These are phyloP conservation scores for Eimeria praecox DNA, from an alignment of 169 alveolate genomes.

Conservation along the genomic window DNA sequence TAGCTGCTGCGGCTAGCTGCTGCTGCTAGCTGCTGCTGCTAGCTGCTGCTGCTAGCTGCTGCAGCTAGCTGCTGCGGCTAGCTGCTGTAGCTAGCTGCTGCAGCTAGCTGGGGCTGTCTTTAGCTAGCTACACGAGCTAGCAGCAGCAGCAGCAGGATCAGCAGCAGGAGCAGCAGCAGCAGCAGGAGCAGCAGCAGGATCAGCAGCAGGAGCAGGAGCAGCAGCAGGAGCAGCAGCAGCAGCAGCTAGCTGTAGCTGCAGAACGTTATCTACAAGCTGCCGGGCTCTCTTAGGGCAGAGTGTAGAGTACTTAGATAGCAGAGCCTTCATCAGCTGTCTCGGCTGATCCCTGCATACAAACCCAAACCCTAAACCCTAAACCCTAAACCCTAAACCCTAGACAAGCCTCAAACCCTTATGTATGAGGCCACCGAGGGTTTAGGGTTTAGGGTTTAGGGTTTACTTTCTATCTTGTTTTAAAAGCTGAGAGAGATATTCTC, in stretches of 20 bases:
- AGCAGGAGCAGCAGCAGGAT: background rate
- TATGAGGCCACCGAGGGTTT: too few relatives aligned
- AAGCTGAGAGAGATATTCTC: background rate
- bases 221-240: conserved; percentile 26
- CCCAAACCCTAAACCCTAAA: conserved; percentile 37
- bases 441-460: conserved; percentile 7
- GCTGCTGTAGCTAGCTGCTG: background rate
- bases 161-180: conserved; percentile 16
- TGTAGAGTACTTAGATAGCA: conserved; percentile 10
- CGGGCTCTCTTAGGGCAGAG: conserved; percentile 17
- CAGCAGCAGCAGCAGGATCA: background rate
- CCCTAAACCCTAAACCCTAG: background rate
- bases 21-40: background rate
- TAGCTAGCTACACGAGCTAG: conserved; percentile 19
- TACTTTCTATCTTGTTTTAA: background rate
- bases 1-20: conserved; percentile 19
- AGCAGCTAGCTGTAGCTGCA: conserved; percentile 16
- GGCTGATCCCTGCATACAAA: conserved; percentile 48
- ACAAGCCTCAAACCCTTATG: too few relatives aligned
- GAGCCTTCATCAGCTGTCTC: background rate
- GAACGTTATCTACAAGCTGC: background rate
- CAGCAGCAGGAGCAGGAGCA: background rate
- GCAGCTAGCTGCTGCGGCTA: conserved; percentile 7
- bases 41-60: too few relatives aligned
- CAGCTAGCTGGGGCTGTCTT: background rate